phyloP scores from a whole-genome alignment of 495 filamentous ascomycete genomes.

The Penicillium tannophilum region DNA sequence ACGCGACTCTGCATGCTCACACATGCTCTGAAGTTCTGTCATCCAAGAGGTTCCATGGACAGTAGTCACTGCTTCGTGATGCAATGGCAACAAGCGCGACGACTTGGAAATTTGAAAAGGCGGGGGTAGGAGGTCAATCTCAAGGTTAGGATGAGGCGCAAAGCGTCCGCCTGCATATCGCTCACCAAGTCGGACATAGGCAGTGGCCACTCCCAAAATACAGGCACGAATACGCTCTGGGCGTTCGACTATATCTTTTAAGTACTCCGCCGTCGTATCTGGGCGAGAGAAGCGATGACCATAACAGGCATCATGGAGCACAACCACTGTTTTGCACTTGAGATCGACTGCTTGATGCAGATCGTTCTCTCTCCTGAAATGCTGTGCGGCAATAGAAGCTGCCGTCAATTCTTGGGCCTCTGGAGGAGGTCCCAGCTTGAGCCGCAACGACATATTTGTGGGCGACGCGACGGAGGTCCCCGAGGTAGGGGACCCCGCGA shows the following conservation, averaged over 20 bases:
- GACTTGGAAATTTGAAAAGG: slow-evolving; percentile 82
- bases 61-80: slow-evolving; percentile 70
- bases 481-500: slow-evolving; percentile 39
- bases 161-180: slow-evolving; percentile 72
- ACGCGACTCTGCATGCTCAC: slow-evolving; percentile 71
- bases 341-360: slow-evolving; percentile 57
- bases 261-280: slow-evolving; percentile 62
- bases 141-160: slow-evolving; percentile 60
- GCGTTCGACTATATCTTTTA: slow-evolving; percentile 83
- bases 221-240: slow-evolving; percentile 89
- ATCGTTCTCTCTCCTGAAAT: slow-evolving; percentile 70
- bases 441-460: slow-evolving; percentile 14
- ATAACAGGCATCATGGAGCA: slow-evolving; percentile 92
- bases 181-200: slow-evolving; percentile 83
- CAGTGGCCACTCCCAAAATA: slow-evolving; percentile 77
- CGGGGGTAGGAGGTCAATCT: slow-evolving; percentile 50
- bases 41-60: slow-evolving; percentile 90
- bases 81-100: slow-evolving; percentile 61
- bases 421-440: slow-evolving; percentile 1
- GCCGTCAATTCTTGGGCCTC: slow-evolving; percentile 56
- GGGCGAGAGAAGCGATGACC: slow-evolving; percentile 87
- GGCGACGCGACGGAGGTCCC: slow-evolving; percentile 27
- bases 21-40: slow-evolving; percentile 86
- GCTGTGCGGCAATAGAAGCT: slow-evolving; percentile 65
- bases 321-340: slow-evolving; percentile 69